Conservation (phyloP, 2,329 filamentous ascomycete species). For the Talaromyces verruculosus region DNA sequence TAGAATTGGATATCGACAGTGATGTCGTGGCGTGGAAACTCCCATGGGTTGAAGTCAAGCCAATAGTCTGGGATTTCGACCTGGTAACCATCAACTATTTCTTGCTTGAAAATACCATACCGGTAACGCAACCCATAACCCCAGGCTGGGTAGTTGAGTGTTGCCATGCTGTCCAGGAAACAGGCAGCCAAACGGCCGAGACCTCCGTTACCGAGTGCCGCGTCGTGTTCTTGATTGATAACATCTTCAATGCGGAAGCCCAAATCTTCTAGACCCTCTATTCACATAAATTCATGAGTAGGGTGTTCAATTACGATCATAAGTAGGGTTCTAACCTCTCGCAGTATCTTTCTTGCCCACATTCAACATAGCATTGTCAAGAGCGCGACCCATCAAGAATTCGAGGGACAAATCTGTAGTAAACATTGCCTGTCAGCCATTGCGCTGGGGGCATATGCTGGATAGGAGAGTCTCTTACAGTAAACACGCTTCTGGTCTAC, state of each 20-base stretch:
- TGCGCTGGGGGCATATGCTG: neutral
- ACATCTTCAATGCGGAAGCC: slow-evolving; percentile 97
- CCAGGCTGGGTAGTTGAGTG: slow-evolving; percentile 94
- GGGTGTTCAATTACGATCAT: too few species aligned
- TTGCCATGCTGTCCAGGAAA: slow-evolving; percentile 93
- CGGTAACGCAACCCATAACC: slow-evolving; percentile 93
- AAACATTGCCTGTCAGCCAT: neutral
- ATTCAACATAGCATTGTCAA: slow-evolving; percentile 99
- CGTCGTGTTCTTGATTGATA: slow-evolving; percentile 91
- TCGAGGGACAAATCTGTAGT: slow-evolving; percentile 79
- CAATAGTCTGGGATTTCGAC: slow-evolving; percentile 98
- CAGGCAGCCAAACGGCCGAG: slow-evolving; percentile 92
- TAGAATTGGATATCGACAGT: slow-evolving; percentile 98
- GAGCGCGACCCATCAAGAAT: slow-evolving; percentile 92
- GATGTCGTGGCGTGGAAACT: slow-evolving; percentile 93
- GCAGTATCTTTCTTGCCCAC: slow-evolving; percentile 83
- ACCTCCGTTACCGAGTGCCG: slow-evolving; percentile 92
- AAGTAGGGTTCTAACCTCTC: slow-evolving; percentile 54
- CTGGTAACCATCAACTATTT: slow-evolving; percentile 96
- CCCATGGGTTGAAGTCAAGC: slow-evolving; percentile 99
- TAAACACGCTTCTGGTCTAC: slow-evolving; percentile 91
- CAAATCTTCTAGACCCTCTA: slow-evolving; percentile 81
- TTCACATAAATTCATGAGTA: slow-evolving; percentile 15
- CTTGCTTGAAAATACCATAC: slow-evolving; percentile 99
- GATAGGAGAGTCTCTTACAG: slow-evolving; percentile 54